phyloP scores from a whole-genome alignment of 2,329 filamentous ascomycete species.

The Ophiobolus disseminans region DNA sequence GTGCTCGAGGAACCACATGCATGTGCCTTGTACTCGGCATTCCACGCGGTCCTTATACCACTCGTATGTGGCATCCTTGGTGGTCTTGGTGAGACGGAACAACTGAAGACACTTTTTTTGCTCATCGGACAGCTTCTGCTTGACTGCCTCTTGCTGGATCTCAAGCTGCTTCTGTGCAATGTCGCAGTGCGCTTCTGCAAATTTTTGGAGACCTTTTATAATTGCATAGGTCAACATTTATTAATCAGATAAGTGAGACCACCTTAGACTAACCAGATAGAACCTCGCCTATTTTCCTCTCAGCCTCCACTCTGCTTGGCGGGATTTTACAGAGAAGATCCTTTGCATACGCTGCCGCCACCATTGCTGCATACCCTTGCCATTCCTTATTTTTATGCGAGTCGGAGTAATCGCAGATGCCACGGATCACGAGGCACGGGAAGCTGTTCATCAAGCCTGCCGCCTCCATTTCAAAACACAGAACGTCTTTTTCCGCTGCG shows the following conservation, averaged over 20 bases:
- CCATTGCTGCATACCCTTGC: slow-evolving; percentile 14
- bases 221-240: not conserved
- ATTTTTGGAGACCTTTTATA: slow-evolving; percentile 12
- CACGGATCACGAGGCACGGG: slow-evolving; percentile 1
- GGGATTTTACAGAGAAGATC: slow-evolving; percentile 23
- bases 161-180: slow-evolving; percentile 1
- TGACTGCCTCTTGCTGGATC: slow-evolving; percentile 17
- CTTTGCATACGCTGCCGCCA: slow-evolving; percentile 22
- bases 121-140: slow-evolving; percentile 18
- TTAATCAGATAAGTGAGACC: not conserved
- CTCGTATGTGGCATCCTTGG: slow-evolving; percentile 24
- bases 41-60: slow-evolving; percentile 27
- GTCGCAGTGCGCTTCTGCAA: not conserved
- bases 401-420: slow-evolving; percentile 4
- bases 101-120: slow-evolving; percentile 25
- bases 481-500: not conserved
- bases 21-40: slow-evolving; percentile 24
- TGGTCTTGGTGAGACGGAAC: slow-evolving; percentile 24
- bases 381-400: slow-evolving; percentile 5
- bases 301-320: slow-evolving; percentile 22
- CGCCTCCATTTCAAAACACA: slow-evolving; percentile 4
- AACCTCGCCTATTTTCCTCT: slow-evolving; percentile 7
- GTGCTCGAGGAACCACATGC: slow-evolving; percentile 23
- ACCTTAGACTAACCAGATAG: slow-evolving; percentile 4
- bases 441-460: slow-evolving; percentile 2